Percentiles rank a stretch among this genome's conserved stretches.
Conservation (phyloP, 306 rosid genomes). For the Inga oerstediana region DNA sequence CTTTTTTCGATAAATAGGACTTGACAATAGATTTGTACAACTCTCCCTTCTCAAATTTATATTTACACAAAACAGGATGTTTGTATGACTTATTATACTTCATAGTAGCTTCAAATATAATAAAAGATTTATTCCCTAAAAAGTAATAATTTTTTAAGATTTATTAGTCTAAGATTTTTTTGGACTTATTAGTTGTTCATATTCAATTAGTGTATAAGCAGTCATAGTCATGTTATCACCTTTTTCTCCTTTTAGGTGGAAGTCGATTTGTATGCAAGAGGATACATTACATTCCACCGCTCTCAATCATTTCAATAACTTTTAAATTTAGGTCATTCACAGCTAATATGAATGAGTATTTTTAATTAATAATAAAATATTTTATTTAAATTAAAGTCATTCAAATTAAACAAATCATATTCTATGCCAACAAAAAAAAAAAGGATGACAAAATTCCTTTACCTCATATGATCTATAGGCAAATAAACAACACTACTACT, state of each 20-base stretch:
- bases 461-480: background rate
- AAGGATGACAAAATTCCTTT: background rate
- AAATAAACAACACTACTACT: background rate
- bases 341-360: background rate
- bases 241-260: constrained; percentile 34
- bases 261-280: constrained; percentile 30
- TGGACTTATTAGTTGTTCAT: background rate
- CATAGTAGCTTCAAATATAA: background rate
- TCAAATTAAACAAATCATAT: background rate
- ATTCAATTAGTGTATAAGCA: background rate
- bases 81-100: background rate
- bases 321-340: background rate
- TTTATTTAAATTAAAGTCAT: background rate
- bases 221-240: constrained; percentile 3
- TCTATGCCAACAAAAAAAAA: background rate
- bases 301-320: background rate
- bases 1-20: too few species aligned
- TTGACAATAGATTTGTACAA: background rate
- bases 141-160: background rate
- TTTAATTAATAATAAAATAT: background rate
- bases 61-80: background rate
- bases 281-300: constrained; percentile 18
- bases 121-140: background rate
- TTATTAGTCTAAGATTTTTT: background rate
- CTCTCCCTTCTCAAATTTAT: background rate